Evolutionary conservation across 192 early-diverging fungal species (phyloP).

Genomic region (Geranomyces variabilis): DNA sequence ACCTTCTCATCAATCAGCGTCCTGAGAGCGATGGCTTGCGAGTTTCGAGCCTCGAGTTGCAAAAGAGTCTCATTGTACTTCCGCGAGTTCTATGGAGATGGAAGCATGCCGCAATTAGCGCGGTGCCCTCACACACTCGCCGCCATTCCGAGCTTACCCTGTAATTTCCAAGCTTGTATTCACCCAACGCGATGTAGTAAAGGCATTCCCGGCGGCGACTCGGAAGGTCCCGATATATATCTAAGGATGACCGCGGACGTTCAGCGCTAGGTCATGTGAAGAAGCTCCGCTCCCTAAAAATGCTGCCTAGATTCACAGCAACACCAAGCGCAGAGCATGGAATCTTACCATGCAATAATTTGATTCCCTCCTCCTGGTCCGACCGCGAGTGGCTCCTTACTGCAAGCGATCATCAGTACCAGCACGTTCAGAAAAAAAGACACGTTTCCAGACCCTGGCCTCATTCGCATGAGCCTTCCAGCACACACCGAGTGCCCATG

Average conservation of each 20-base stretch:
- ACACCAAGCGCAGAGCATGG: no score
- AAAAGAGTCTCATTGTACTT: slow-evolving; percentile 83
- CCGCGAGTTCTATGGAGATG: slow-evolving; percentile 53
- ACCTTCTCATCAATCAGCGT: slow-evolving; percentile 83
- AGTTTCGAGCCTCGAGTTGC: slow-evolving; percentile 80
- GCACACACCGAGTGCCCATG: slow-evolving; percentile 81
- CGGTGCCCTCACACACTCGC: not conserved
- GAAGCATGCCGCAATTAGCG: not conserved
- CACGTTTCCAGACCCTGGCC: no score
- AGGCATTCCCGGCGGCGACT: slow-evolving; percentile 90
- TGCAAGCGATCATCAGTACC: not conserved
- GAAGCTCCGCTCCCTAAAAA: not conserved
- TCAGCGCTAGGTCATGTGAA: not conserved
- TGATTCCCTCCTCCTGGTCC: slow-evolving; percentile 77
- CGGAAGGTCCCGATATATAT: slow-evolving; percentile 83
- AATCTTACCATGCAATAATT: slow-evolving; percentile 70
- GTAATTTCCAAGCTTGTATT: slow-evolving; percentile 91
- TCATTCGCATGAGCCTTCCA: no score
- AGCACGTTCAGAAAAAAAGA: not conserved
- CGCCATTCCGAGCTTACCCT: slow-evolving; percentile 46
- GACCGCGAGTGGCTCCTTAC: slow-evolving; percentile 58
- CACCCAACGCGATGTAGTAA: slow-evolving; percentile 90
- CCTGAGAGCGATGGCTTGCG: slow-evolving; percentile 73
- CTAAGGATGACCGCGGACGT: slow-evolving; percentile 40
- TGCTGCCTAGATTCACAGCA: no score